Conservation (phyloP, 352 stramenopile species). For the Elongisporangium prolatum region DNA sequence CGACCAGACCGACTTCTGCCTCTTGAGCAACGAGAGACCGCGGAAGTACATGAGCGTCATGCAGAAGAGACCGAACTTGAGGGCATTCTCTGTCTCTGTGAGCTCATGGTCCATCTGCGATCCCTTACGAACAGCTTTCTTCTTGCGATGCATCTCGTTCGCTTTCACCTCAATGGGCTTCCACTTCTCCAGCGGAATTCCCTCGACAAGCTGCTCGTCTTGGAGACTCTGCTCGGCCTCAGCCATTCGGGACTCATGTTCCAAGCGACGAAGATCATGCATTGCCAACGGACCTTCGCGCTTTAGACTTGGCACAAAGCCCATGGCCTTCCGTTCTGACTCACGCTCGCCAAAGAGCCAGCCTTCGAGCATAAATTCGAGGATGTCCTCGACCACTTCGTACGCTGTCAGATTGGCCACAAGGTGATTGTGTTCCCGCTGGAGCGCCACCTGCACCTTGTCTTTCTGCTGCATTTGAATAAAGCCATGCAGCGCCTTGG, state of each 20-base stretch:
- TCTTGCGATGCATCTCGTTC: constrained; percentile 36
- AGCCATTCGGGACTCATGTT: constrained; percentile 42
- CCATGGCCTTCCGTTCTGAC: constrained; percentile 59
- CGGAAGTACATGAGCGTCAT: constrained; percentile 97
- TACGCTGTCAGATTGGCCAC: constrained; percentile 78
- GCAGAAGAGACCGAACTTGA: constrained; percentile 95
- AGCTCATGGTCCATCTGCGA: constrained; percentile 62
- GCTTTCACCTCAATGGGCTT: constrained; percentile 65
- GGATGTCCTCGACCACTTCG: constrained; percentile 92
- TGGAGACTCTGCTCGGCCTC: constrained; percentile 24
- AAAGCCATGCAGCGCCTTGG: constrained; percentile 89
- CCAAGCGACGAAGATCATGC: constrained; percentile 58
- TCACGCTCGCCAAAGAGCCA: constrained; percentile 95
- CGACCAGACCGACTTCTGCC: constrained; percentile 81
- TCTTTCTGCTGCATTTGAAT: constrained; percentile 77
- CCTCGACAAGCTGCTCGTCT: constrained; percentile 39
- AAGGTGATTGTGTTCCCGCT: constrained; percentile 85
- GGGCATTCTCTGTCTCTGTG: constrained; percentile 87
- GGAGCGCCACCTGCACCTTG: constrained; percentile 75
- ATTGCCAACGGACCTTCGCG: constrained; percentile 65
- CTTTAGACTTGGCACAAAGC: constrained; percentile 86
- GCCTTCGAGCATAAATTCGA: constrained; percentile 95
- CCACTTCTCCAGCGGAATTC: constrained; percentile 62
- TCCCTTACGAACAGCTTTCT: constrained; percentile 68
- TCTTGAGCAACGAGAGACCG: constrained; percentile 81